These are phyloP conservation scores for Eucalyptus regnans DNA, from an alignment of 345 rosid species.

Conservation along the genomic window DNA sequence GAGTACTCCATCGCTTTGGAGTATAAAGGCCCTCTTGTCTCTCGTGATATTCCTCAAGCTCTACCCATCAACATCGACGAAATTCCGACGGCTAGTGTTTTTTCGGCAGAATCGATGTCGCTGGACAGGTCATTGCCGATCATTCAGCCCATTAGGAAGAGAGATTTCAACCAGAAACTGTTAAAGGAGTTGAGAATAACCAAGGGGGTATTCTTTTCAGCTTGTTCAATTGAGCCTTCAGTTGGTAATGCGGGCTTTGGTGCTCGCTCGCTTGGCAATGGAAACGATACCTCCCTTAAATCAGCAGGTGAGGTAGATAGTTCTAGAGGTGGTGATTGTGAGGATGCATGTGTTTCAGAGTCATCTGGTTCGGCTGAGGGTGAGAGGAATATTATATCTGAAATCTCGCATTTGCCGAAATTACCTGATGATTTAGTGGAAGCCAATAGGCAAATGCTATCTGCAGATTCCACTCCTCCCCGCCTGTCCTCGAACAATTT, in stretches of 20 bases:
- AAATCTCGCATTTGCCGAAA: neutral
- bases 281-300: neutral
- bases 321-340: neutral
- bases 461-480: slow-evolving; percentile 11
- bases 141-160: slow-evolving; percentile 37
- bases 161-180: slow-evolving; percentile 4
- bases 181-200: neutral
- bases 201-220: neutral
- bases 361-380: neutral
- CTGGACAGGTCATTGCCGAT: slow-evolving; percentile 35
- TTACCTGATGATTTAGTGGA: neutral
- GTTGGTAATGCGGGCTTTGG: neutral
- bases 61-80: slow-evolving; percentile 41
- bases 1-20: slow-evolving; percentile 70
- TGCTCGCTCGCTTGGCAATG: neutral
- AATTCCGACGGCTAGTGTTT: slow-evolving; percentile 51
- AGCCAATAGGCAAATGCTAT: neutral
- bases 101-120: slow-evolving; percentile 17
- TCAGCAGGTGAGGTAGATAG: neutral
- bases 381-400: neutral
- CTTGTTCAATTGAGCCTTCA: neutral
- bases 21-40: slow-evolving; percentile 62
- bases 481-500: slow-evolving; percentile 16
- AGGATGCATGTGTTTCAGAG: slow-evolving; percentile 2
- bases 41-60: slow-evolving; percentile 43